Base-by-base conservation (phyloP, 352 stramenopile genomes). In the Peronosclerospora sorghi region DNA sequence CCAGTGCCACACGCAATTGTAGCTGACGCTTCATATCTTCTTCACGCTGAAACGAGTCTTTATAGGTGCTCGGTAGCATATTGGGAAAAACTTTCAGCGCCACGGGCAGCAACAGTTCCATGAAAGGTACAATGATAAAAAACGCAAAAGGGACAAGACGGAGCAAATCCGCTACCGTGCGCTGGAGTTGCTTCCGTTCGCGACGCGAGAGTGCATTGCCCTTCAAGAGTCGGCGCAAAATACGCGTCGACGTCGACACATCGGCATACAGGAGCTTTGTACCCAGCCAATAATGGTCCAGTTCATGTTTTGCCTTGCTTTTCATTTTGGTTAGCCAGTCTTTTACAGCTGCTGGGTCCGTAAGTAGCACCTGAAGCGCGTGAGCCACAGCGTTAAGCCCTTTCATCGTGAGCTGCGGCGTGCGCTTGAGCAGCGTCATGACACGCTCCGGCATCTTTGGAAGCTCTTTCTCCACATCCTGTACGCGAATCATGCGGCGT, bases 11-110 rank as follows among this genome's bases (percentile, higher is more conserved):
- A 29, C 95, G 82, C 49, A 96, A 70, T 62, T 98, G 82, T 30
- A 99, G 62, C 71, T 98, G 86, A 41, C 93, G 79, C 70, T 98
- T 98, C 91, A 98, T 96, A 48, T 96, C 96, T 73, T 98, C 95
- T 90, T 98, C 65, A 81, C 77, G 59, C 73, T 96, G 85, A 89
- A 95, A 91, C 88, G 90, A 85, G 53, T 92, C 72, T 67, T 95
- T 89, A 70, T 98, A 99, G 21, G 94, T 98, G 52, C 83, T 97
- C 15, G 96, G 96, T 15, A 99, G 68, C 95, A 99, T 98, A 74
- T 98, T 98, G 2, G 96, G 96, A 75, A 98, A 99, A 26, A 98
- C 60, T 56, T 96, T 97, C 17, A 99, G 73, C 14, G 94, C 95
- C 60, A 99, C 88, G 0, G 95, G 96, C 21, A 99, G 65, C 35